Percentiles rank a stretch among this genome's conserved stretches.
phyloP scores from a whole-genome alignment of 2,329 filamentous ascomycete genomes.

The Claviceps maximensis region DNA sequence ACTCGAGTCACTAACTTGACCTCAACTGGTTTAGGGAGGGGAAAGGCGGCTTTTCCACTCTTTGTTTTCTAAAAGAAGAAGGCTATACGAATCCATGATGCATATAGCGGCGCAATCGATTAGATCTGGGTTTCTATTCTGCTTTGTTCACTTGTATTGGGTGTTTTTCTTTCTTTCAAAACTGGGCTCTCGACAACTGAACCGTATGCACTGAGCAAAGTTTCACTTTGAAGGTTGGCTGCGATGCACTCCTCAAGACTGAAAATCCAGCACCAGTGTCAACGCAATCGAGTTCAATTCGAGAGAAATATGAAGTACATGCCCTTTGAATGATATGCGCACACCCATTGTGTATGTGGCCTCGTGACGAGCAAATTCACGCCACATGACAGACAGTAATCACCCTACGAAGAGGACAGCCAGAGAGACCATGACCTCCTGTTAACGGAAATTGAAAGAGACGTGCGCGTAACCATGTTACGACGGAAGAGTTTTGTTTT shows the following conservation, averaged over 20 bases:
- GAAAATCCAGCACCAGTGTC: not conserved
- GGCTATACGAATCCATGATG: conserved; percentile 4
- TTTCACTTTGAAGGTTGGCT: not conserved
- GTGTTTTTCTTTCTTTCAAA: not conserved
- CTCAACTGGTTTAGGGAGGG: not conserved
- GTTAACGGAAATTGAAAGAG: not conserved
- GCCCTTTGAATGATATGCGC: not conserved
- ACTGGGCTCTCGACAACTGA: not conserved
- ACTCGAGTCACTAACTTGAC: not conserved
- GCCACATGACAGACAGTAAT: no score
- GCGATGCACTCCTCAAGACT: not conserved
- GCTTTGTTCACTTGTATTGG: not conserved
- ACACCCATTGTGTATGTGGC: no score
- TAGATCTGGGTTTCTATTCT: not conserved
- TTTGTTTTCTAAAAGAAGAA: not conserved
- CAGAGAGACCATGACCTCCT: not conserved
- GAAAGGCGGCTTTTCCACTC: not conserved
- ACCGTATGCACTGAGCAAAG: not conserved
- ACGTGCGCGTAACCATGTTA: not conserved
- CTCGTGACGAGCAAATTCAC: no score
- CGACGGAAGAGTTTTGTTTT: not conserved
- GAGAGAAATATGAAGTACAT: not conserved
- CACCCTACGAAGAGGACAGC: no score
- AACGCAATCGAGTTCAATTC: not conserved
- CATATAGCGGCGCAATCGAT: conserved; percentile 7